Evolutionary conservation across 2,329 filamentous ascomycete species (phyloP).

Genomic region (Pseudocercospora musae): DNA sequence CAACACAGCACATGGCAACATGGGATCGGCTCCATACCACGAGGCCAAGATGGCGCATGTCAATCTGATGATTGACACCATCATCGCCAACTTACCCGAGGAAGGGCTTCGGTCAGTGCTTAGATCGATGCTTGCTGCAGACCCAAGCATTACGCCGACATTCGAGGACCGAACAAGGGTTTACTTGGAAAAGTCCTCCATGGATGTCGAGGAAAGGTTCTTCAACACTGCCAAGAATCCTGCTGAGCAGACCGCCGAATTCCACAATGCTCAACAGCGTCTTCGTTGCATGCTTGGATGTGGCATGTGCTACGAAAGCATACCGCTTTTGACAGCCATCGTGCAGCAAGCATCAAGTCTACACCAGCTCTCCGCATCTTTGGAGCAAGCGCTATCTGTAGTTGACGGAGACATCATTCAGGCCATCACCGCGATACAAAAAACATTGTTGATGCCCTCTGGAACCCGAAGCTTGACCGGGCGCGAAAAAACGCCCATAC

Average conservation of each 20-base stretch:
- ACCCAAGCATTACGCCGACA: slow-evolving; percentile 15
- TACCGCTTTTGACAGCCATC: slow-evolving; percentile 10
- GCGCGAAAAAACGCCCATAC: background rate
- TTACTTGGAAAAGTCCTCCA: slow-evolving; percentile 10
- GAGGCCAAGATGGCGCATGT: slow-evolving; percentile 21
- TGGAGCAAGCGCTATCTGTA: slow-evolving; percentile 1
- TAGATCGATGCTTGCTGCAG: slow-evolving; percentile 17
- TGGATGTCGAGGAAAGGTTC: background rate
- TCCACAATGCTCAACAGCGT: slow-evolving; percentile 9
- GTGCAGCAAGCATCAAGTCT: background rate
- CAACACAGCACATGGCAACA: background rate
- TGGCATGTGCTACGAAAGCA: slow-evolving; percentile 16
- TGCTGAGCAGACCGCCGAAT: background rate
- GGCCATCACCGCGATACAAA: slow-evolving; percentile 16
- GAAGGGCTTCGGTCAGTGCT: slow-evolving; percentile 17
- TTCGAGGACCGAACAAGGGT: slow-evolving; percentile 14
- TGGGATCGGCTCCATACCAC: background rate
- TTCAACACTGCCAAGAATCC: background rate
- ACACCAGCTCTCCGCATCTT: background rate
- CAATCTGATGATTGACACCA: slow-evolving; percentile 22
- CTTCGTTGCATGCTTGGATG: slow-evolving; percentile 19
- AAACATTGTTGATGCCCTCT: slow-evolving; percentile 10
- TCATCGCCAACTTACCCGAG: slow-evolving; percentile 17
- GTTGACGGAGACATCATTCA: slow-evolving; percentile 22
- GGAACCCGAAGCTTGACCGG: slow-evolving; percentile 4